Evolutionary conservation across 345 rosid genomes (phyloP).

Genomic region (Durio zibethinus): DNA sequence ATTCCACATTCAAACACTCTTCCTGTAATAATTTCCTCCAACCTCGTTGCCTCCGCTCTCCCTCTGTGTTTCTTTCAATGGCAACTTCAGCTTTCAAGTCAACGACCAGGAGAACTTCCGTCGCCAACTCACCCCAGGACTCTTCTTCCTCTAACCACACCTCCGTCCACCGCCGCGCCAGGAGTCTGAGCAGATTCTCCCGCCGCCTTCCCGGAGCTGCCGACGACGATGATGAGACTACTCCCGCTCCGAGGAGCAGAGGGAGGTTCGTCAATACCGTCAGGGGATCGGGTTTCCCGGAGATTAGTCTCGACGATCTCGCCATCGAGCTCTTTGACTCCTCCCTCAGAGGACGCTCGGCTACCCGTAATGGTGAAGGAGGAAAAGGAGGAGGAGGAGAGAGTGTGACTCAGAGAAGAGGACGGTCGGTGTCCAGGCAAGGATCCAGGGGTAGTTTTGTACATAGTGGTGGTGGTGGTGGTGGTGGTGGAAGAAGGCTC

Average conservation of each 20-base stretch:
- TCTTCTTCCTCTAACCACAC: conserved; percentile 43
- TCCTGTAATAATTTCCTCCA: neutral
- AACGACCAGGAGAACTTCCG: conserved; percentile 46
- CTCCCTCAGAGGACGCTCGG: conserved; percentile 50
- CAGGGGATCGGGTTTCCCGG: conserved; percentile 81
- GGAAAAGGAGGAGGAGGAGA: conserved; percentile 21
- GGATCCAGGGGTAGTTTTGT: conserved; percentile 33
- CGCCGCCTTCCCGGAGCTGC: conserved; percentile 37
- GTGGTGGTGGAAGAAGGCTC: conserved; percentile 27
- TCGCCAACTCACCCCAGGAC: conserved; percentile 41
- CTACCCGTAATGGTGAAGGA: conserved; percentile 17
- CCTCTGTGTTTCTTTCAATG: conserved; percentile 30
- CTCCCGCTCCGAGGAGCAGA: conserved; percentile 35
- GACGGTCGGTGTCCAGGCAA: conserved; percentile 82
- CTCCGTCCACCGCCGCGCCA: conserved; percentile 58
- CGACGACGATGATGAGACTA: conserved; percentile 36
- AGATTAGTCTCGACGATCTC: conserved; percentile 84
- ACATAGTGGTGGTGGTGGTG: conserved; percentile 20
- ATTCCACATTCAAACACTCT: neutral
- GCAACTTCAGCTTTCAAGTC: conserved; percentile 80
- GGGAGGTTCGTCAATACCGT: conserved; percentile 77
- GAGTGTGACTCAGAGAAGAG: conserved; percentile 55
- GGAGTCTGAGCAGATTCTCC: conserved; percentile 89
- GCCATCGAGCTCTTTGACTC: conserved; percentile 63
- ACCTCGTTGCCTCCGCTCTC: neutral